A percentile compares a stretch with the other conserved stretches of the same genome.
These are phyloP conservation scores for Termitomyces sp. DNA, from an alignment of 768 basidiomycete genomes.

Conservation along the genomic window DNA sequence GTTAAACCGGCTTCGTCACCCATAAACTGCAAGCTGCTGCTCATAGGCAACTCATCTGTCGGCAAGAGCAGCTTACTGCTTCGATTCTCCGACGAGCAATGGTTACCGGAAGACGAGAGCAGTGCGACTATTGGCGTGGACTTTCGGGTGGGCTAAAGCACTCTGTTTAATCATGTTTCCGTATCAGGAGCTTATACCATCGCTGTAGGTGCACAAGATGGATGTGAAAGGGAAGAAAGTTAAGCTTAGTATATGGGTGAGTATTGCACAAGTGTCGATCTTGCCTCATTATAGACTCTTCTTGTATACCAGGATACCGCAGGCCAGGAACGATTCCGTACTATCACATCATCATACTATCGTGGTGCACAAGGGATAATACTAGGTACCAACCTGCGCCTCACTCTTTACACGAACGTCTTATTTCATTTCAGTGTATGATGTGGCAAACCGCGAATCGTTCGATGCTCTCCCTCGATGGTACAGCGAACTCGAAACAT, in stretches of 20 bases:
- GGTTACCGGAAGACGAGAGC: constrained; percentile 88
- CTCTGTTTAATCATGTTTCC: not conserved
- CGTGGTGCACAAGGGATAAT: constrained; percentile 85
- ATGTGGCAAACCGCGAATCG: constrained; percentile 88
- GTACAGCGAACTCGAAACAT: constrained; percentile 92
- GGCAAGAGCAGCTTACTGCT: constrained; percentile 90
- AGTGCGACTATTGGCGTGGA: constrained; percentile 86
- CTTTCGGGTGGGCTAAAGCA: constrained; percentile 60
- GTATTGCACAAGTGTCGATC: constrained; percentile 23
- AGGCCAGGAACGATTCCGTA: constrained; percentile 95
- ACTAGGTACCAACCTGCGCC: constrained; percentile 44
- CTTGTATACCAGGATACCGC: constrained; percentile 81
- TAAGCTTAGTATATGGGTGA: constrained; percentile 96
- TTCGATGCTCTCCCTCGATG: constrained; percentile 94
- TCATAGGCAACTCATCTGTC: constrained; percentile 88
- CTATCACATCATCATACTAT: constrained; percentile 94
- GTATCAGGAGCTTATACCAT: constrained; percentile 2
- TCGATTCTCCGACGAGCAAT: constrained; percentile 96
- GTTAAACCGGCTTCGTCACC: constrained; percentile 34
- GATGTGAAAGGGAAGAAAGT: constrained; percentile 78
- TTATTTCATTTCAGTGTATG: constrained; percentile 71
- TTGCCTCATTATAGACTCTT: not conserved
- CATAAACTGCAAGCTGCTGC: constrained; percentile 78
- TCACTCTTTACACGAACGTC: not conserved
- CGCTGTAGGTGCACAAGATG: constrained; percentile 80